Evolutionary conservation across 2,329 filamentous ascomycete genomes (phyloP).

Genomic region (Talaromyces sp.): DNA sequence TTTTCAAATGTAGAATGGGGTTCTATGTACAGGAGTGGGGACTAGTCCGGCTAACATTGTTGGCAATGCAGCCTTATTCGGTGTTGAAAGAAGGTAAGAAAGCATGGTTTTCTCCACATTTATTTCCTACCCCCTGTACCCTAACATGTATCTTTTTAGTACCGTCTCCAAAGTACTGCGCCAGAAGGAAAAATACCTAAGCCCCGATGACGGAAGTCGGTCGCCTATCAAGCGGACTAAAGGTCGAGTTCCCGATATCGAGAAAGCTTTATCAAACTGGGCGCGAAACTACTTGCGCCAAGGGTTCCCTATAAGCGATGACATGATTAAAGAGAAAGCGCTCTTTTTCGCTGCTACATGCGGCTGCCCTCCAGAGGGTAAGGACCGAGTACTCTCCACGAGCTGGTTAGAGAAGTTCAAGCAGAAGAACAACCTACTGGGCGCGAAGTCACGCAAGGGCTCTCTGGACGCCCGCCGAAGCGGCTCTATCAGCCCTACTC

Average conservation of each 20-base stretch:
- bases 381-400: constrained; percentile 70
- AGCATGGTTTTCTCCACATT: constrained; percentile 8
- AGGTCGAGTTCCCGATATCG: constrained; percentile 86
- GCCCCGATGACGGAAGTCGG: constrained; percentile 73
- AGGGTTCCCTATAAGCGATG: constrained; percentile 73
- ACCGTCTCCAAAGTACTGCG: constrained; percentile 98
- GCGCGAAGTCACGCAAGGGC: constrained; percentile 57
- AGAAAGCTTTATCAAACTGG: constrained; percentile 86
- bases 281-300: constrained; percentile 77
- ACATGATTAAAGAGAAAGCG: constrained; percentile 83
- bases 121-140: constrained; percentile 10
- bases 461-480: constrained; percentile 56
- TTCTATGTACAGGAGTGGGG: background rate
- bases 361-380: constrained; percentile 66
- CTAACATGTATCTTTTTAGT: constrained; percentile 54
- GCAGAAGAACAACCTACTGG: constrained; percentile 72
- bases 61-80: constrained; percentile 70
- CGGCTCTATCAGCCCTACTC: constrained; percentile 67
- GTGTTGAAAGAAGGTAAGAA: constrained; percentile 89
- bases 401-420: constrained; percentile 96
- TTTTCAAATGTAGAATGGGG: constrained; percentile 10
- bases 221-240: constrained; percentile 82
- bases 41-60: constrained; percentile 21
- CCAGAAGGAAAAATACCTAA: constrained; percentile 92
- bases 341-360: constrained; percentile 76